Conservation (phyloP, 129 eudicot species). For the Mikania micrantha region DNA sequence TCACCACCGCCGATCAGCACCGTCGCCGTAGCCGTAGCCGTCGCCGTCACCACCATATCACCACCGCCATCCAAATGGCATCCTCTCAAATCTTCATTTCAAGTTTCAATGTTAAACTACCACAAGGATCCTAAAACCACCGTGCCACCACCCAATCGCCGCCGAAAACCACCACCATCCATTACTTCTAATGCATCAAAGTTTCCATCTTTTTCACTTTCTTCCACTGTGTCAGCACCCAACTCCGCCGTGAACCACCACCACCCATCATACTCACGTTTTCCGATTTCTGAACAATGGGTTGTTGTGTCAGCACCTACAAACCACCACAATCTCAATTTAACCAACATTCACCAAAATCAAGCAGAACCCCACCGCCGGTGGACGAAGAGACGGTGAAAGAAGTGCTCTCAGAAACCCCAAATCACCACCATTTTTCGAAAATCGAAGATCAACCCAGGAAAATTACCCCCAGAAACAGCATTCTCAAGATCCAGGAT, state of each 20-base stretch:
- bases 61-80: neutral
- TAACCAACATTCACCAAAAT: slow-evolving; percentile 21
- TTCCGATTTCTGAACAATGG: slow-evolving; percentile 27
- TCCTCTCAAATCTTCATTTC: neutral
- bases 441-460: slow-evolving; percentile 20
- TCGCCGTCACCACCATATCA: neutral
- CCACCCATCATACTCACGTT: too few relatives aligned
- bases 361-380: slow-evolving; percentile 46
- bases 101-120: neutral
- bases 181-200: neutral
- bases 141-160: neutral
- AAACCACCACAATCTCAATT: slow-evolving; percentile 17
- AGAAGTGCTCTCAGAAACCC: slow-evolving; percentile 58
- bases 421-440: slow-evolving; percentile 20
- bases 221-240: too few relatives aligned
- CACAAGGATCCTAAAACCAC: neutral
- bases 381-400: slow-evolving; percentile 64
- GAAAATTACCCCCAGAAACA: slow-evolving; percentile 14
- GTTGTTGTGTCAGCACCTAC: slow-evolving; percentile 43
- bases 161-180: neutral
- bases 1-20: neutral
- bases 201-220: slow-evolving; percentile 6
- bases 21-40: neutral
- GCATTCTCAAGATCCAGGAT: slow-evolving; percentile 15
- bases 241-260: too few relatives aligned